Evolutionary conservation across 2,329 filamentous ascomycete species (phyloP).

Genomic region (Exophiala oligosperma): DNA sequence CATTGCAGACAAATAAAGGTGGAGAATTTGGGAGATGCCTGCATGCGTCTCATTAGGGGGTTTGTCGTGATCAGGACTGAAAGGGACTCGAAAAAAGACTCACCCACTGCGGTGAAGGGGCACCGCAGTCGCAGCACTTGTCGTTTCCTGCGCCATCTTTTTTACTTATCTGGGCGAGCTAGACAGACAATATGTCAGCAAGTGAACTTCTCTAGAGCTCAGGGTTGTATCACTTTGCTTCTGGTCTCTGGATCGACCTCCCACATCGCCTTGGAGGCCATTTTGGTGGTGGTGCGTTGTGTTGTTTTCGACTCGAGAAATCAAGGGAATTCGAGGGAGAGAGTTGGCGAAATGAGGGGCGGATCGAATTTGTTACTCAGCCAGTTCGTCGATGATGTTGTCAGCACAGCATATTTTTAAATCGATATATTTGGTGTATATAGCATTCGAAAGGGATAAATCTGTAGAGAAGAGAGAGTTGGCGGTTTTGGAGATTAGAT

Average conservation of each 20-base stretch:
- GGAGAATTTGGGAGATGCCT: conserved; percentile 89
- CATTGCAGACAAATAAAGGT: conserved; percentile 98
- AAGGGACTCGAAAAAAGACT: conserved; percentile 32
- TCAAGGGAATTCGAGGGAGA: not conserved
- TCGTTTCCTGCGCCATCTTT: conserved; percentile 73
- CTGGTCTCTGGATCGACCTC: conserved; percentile 97
- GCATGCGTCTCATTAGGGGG: conserved; percentile 1
- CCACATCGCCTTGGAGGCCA: conserved; percentile 66
- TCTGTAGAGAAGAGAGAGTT: not conserved
- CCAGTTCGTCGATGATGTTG: too few relatives aligned
- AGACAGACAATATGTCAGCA: conserved; percentile 12
- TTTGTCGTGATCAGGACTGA: not conserved
- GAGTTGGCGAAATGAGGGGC: not conserved
- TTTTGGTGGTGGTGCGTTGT: conserved; percentile 13
- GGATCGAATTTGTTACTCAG: conserved; percentile 2
- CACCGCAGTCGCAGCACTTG: conserved; percentile 90
- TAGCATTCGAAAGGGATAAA: too few relatives aligned
- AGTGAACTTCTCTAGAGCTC: not conserved
- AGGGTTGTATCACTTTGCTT: conserved; percentile 67
- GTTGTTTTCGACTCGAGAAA: too few relatives aligned
- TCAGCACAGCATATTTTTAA: too few relatives aligned
- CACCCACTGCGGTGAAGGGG: conserved; percentile 97
- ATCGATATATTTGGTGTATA: too few relatives aligned
- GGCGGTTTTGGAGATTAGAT: not conserved
- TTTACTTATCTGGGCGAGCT: conserved; percentile 91